These are phyloP conservation scores for Ceratobasidium sp. DNA, from an alignment of 1,284 basidiomycete genomes.

Conservation along the genomic window DNA sequence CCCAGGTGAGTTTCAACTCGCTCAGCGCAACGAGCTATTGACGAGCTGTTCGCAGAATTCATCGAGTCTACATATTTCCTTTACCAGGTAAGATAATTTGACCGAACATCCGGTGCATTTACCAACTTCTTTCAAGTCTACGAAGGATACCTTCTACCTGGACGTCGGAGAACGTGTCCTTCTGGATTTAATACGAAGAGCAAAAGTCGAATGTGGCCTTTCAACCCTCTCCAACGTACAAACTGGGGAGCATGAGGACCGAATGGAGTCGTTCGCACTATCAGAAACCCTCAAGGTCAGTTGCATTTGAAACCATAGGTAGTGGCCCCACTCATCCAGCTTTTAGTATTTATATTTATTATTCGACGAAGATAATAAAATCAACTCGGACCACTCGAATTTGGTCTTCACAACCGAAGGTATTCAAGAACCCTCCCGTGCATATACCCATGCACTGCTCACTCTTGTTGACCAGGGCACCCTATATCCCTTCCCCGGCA, in stretches of 20 bases:
- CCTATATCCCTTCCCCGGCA: constrained; percentile 74
- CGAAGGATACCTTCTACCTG: constrained; percentile 90
- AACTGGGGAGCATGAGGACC: constrained; percentile 83
- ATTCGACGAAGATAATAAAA: constrained; percentile 85
- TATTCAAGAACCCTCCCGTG: neutral
- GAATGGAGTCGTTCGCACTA: constrained; percentile 93
- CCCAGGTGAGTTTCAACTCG: constrained; percentile 64
- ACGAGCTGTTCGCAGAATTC: constrained; percentile 68
- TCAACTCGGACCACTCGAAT: constrained; percentile 81
- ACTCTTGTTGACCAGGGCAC: constrained; percentile 64
- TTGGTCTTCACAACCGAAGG: constrained; percentile 92
- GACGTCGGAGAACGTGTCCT: constrained; percentile 89
- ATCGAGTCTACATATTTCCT: constrained; percentile 95
- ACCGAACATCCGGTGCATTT: neutral
- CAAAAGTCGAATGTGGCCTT: constrained; percentile 87
- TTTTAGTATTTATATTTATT: constrained; percentile 88
- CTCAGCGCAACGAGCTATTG: constrained; percentile 25
- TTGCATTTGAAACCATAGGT: constrained; percentile 22
- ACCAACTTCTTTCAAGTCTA: constrained; percentile 70
- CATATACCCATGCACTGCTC: neutral
- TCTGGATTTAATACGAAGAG: constrained; percentile 76
- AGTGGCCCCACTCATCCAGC: constrained; percentile 8
- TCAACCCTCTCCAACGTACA: constrained; percentile 83
- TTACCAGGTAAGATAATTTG: constrained; percentile 72
- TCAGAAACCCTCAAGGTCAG: constrained; percentile 90